Base-by-base conservation (phyloP, 1,139 yeast genomes). In the Suhomyces bolitotheri region DNA sequence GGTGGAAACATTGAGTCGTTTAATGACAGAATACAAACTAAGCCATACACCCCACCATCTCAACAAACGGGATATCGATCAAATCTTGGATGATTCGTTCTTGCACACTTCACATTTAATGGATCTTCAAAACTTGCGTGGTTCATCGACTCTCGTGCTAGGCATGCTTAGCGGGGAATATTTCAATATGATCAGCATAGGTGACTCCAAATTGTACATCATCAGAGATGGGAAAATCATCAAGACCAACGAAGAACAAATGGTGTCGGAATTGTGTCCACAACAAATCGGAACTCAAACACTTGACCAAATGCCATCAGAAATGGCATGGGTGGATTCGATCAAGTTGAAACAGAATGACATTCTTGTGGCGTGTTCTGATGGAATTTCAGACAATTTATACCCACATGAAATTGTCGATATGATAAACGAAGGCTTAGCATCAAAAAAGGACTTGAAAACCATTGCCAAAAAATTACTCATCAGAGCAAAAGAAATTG, bases 201-300 rank as follows among this genome's bases (percentile, higher is more conserved):
- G 83, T 1, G 83, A 78, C 48, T 71, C 78, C 5, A 71, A 71
- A 41, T 44, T 78, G 16, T 76, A 64, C 48, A 60, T 78, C 12
- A 61, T 76, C 19, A 54, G 83, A 41, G 66, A 74, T 31, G 77
- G 76, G 2, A 57, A 70, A 34, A 58, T 76, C 12, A 54, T 74
- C 16, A 58, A 58, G 34, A 58, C 73, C 3, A 76, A 74, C 49
- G 65, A 68, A 42, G 79, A 71, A 41, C 80, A 73, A 45, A 62
- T 73, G 64, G 60, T 66, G 4, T 56, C 71, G 2, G 65, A 58
- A 10, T 51, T 75, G 39, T 76, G 81, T 51, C 82, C 82, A 6
- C 65, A 71, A 44, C 82, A 76, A 46, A 73, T 76, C 7, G 82
- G 82, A 1, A 76, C 82, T 1, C 78, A 73, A 33, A 71, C 76